A percentile compares a stretch with the other conserved stretches of the same genome.
Evolutionary conservation across 1,139 yeast species (phyloP).

Genomic region (Pichia sp.): DNA sequence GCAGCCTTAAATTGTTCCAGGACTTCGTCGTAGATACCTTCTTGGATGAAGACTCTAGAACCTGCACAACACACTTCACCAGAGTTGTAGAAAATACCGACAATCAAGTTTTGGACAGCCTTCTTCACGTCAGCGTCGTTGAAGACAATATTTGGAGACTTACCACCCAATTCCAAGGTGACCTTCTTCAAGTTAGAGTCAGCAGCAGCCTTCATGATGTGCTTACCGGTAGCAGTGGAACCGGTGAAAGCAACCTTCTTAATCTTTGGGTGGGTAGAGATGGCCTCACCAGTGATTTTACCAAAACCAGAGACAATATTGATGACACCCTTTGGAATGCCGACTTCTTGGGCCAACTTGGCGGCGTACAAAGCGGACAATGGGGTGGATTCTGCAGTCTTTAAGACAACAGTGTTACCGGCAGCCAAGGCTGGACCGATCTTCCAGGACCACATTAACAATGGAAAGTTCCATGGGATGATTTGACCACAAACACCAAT

Average conservation of each 20-base stretch:
- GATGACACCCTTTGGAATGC: conserved; percentile 75
- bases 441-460: conserved; percentile 78
- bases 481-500: conserved; percentile 85
- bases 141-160: conserved; percentile 74
- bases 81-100: conserved; percentile 70
- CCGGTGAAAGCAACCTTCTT: conserved; percentile 84
- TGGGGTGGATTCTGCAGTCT: conserved; percentile 78
- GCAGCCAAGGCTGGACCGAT: conserved; percentile 78
- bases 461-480: conserved; percentile 89
- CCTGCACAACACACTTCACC: conserved; percentile 90
- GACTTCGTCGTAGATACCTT: conserved; percentile 63
- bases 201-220: conserved; percentile 67
- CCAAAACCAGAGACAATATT: conserved; percentile 77
- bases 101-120: conserved; percentile 55
- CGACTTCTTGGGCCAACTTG: conserved; percentile 59
- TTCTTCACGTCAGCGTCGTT: conserved; percentile 63
- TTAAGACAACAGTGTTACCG: conserved; percentile 70
- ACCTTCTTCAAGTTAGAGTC: conserved; percentile 66
- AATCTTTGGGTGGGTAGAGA: conserved; percentile 62
- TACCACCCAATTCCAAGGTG: conserved; percentile 82
- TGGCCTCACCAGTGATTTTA: conserved; percentile 66
- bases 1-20: conserved; percentile 54
- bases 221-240: conserved; percentile 70
- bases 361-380: conserved; percentile 68
- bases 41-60: conserved; percentile 76